phyloP scores from a whole-genome alignment of 768 basidiomycete species.

The Coprinellus micaceus region DNA sequence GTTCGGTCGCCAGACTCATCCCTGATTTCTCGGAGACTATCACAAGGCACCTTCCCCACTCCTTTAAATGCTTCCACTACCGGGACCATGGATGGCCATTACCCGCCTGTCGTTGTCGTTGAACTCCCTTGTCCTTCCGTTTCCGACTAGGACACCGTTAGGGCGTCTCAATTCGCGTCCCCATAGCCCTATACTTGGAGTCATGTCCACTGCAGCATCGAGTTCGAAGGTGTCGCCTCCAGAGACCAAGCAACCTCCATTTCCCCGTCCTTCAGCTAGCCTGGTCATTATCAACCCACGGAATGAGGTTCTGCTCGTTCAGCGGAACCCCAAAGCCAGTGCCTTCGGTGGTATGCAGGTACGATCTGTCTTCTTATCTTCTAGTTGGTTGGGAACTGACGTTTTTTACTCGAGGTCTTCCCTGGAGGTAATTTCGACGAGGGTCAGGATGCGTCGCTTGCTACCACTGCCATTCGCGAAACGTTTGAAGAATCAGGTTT shows the following conservation, averaged over 20 bases:
- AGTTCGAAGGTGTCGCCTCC: too few species aligned
- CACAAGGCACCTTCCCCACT: neutral
- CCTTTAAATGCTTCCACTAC: neutral
- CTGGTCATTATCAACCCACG: constrained; percentile 59
- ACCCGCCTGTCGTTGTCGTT: neutral
- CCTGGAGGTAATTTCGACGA: constrained; percentile 70
- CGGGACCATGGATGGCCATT: constrained; percentile 3
- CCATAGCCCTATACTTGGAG: too few species aligned
- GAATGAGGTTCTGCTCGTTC: constrained; percentile 69
- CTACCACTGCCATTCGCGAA: constrained; percentile 68
- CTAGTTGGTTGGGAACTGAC: neutral
- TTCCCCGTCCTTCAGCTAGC: constrained; percentile 64
- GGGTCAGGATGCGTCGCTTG: constrained; percentile 52
- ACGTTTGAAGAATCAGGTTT: constrained; percentile 76
- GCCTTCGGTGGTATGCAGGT: constrained; percentile 69
- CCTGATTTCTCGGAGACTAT: neutral
- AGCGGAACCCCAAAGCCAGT: constrained; percentile 60
- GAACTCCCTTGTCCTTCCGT: neutral
- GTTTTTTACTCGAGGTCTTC: constrained; percentile 52
- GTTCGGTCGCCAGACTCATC: neutral
- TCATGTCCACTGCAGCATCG: too few species aligned
- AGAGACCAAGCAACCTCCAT: constrained; percentile 1
- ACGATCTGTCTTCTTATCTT: constrained; percentile 20
- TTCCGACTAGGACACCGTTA: neutral
- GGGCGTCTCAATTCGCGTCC: too few species aligned